phyloP scores from a whole-genome alignment of 2,329 filamentous ascomycete genomes.

The Hymenoscyphus occultus region DNA sequence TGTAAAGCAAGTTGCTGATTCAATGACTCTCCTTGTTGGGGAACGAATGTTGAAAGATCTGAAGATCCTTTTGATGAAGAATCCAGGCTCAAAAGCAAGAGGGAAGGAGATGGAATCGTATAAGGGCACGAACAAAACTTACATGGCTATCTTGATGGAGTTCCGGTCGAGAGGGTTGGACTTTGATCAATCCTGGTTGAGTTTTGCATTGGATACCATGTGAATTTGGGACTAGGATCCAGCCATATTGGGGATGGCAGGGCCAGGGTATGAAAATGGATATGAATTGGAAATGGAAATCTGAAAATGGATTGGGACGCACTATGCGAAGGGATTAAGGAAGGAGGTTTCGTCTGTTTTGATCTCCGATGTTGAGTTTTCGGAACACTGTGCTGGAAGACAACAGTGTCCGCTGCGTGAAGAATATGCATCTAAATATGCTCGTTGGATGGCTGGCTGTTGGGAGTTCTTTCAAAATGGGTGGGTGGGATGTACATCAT shows the following conservation, averaged over 20 bases:
- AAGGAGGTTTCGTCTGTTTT: background rate
- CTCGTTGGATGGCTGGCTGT: background rate
- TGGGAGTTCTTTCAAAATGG: conserved; percentile 1
- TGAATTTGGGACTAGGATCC: background rate
- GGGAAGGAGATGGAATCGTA: conserved; percentile 7
- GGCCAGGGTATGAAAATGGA: background rate
- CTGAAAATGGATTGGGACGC: background rate
- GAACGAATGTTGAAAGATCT: conserved; percentile 17
- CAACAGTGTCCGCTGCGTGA: background rate
- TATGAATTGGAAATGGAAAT: background rate
- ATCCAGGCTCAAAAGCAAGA: background rate
- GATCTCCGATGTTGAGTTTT: background rate
- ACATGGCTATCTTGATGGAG: conserved; percentile 20
- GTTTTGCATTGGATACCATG: conserved; percentile 13
- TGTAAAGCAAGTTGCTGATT: conserved; percentile 16
- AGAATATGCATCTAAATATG: background rate
- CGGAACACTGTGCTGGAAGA: background rate
- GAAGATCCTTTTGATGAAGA: conserved; percentile 9
- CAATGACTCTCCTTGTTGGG: conserved; percentile 16
- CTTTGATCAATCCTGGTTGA: conserved; percentile 19
- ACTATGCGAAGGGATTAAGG: background rate
- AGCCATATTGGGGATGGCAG: no score
- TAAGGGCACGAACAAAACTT: conserved; percentile 8
- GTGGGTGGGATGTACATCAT: background rate
- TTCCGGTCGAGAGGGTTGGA: conserved; percentile 14